Evolutionary conservation across 371 early-diverging fungal genomes (phyloP).

Genomic region (Lichtheimia ramosa): DNA sequence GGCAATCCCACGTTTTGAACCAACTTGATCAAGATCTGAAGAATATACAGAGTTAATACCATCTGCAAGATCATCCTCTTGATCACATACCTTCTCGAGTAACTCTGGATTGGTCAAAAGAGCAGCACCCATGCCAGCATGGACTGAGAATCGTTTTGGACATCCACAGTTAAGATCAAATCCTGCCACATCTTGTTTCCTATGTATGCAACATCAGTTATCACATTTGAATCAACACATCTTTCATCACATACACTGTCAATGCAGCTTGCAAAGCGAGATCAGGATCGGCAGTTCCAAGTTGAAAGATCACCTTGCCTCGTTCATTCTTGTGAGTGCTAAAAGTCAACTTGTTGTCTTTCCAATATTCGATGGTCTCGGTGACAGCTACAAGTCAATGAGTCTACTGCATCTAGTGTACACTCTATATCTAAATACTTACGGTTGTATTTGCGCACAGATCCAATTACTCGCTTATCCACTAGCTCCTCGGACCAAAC

Average conservation of each 20-base stretch:
- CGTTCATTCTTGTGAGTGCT: slow-evolving; percentile 69
- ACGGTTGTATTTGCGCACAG: slow-evolving; percentile 76
- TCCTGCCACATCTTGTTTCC: slow-evolving; percentile 82
- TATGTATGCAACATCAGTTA: slow-evolving; percentile 17
- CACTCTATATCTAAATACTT: slow-evolving; percentile 7
- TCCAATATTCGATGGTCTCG: slow-evolving; percentile 69
- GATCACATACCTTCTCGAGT: slow-evolving; percentile 52
- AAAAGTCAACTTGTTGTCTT: slow-evolving; percentile 57
- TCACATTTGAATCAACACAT: neutral
- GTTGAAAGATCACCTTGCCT: slow-evolving; percentile 68
- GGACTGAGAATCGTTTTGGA: slow-evolving; percentile 92
- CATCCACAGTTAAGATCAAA: slow-evolving; percentile 98
- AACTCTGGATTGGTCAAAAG: slow-evolving; percentile 83
- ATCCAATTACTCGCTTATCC: slow-evolving; percentile 84
- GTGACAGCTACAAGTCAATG: slow-evolving; percentile 45
- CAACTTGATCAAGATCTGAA: slow-evolving; percentile 72
- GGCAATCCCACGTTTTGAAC: slow-evolving; percentile 76
- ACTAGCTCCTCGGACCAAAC: slow-evolving; percentile 93
- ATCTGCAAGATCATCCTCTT: neutral
- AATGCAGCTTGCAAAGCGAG: slow-evolving; percentile 86
- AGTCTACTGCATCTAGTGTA: neutral
- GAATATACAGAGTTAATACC: neutral
- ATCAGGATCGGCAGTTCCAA: slow-evolving; percentile 86
- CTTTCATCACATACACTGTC: slow-evolving; percentile 57
- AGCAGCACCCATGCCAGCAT: slow-evolving; percentile 95